Percentiles rank a stretch among this genome's conserved stretches.
phyloP scores from a whole-genome alignment of 202 grass and related monocot genomes.

The Musa balbisiana region DNA sequence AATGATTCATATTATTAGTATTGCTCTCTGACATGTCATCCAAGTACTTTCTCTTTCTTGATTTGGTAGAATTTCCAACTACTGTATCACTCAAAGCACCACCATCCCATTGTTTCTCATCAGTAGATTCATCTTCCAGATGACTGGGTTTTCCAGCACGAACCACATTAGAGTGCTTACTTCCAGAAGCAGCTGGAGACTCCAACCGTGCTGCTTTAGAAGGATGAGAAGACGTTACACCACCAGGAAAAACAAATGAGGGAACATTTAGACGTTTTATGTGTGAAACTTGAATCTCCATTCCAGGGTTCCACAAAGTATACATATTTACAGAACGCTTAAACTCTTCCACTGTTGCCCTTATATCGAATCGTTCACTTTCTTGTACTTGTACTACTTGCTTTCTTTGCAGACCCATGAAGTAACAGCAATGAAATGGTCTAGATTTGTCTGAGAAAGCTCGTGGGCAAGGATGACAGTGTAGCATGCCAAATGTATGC shows the following conservation, averaged over 20 bases:
- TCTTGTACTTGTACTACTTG: constrained; percentile 40
- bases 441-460: constrained; percentile 62
- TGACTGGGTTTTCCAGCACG: constrained; percentile 19
- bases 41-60: not conserved
- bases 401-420: constrained; percentile 78
- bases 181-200: constrained; percentile 25
- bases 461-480: constrained; percentile 62
- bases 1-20: not conserved
- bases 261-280: constrained; percentile 63
- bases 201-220: constrained; percentile 30
- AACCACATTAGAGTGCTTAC: constrained; percentile 32
- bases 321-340: constrained; percentile 50
- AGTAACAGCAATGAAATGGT: constrained; percentile 57
- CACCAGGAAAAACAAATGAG: constrained; percentile 60
- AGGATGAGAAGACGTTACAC: constrained; percentile 45
- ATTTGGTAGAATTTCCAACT: not conserved
- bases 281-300: constrained; percentile 79
- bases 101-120: constrained; percentile 7
- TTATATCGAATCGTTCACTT: constrained; percentile 81
- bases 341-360: constrained; percentile 77
- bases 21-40: not conserved
- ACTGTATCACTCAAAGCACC: not conserved
- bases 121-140: constrained; percentile 9
- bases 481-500: constrained; percentile 56
- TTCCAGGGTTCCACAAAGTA: constrained; percentile 45